These are phyloP conservation scores for Pythium dissimile DNA, from an alignment of 352 stramenopile genomes.

Conservation along the genomic window DNA sequence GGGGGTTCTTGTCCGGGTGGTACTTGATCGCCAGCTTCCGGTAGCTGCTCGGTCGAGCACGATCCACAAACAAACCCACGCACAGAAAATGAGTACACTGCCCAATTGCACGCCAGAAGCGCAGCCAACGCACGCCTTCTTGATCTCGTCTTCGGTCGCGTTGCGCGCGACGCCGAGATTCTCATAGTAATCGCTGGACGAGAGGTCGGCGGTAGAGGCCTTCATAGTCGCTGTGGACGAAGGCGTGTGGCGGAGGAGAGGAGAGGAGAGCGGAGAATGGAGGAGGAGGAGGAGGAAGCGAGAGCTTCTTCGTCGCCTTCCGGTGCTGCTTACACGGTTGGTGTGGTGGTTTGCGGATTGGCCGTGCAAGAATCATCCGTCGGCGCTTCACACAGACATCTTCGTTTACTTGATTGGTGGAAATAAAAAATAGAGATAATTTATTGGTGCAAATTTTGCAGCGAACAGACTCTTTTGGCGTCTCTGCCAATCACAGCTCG, in stretches of 20 bases:
- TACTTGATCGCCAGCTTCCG: conserved; percentile 92
- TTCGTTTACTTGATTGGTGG: background rate
- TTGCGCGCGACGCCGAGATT: conserved; percentile 72
- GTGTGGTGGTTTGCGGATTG: too few relatives aligned
- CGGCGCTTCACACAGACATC: background rate
- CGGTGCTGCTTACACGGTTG: background rate
- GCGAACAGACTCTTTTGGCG: too few relatives aligned
- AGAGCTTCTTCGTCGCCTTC: background rate
- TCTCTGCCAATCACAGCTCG: background rate
- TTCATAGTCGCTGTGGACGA: conserved; percentile 1
- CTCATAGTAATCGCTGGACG: conserved; percentile 83
- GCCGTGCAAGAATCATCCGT: background rate
- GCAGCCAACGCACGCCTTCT: conserved; percentile 60
- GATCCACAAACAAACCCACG: background rate
- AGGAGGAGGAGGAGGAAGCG: too few relatives aligned
- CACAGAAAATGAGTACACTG: background rate
- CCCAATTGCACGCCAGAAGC: too few relatives aligned
- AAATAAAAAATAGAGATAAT: background rate
- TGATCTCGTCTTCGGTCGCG: conserved; percentile 78
- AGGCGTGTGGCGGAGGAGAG: background rate
- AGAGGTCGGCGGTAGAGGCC: conserved; percentile 35
- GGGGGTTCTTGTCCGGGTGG: conserved; percentile 91
- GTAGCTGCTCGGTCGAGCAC: conserved; percentile 47
- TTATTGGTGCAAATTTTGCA: background rate
- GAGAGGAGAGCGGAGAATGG: background rate